These are phyloP conservation scores for Xylaria hypoxylon DNA, from an alignment of 2,329 filamentous ascomycete genomes.

Conservation along the genomic window DNA sequence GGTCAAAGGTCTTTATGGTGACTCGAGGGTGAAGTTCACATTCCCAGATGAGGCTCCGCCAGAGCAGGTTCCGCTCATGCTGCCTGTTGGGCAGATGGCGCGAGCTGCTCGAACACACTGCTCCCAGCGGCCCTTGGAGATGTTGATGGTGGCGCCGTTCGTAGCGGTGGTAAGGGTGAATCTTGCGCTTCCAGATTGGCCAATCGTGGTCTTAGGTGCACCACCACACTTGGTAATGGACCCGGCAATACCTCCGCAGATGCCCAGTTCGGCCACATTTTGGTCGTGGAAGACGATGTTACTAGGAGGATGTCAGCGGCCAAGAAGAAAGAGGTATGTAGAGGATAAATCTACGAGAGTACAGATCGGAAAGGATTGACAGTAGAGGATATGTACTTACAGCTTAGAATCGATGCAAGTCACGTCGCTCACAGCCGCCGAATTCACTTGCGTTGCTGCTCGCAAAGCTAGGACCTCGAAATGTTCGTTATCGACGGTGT, in stretches of 20 bases:
- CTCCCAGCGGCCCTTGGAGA: conserved; percentile 65
- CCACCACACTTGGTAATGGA: conserved; percentile 60
- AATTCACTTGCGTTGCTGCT: conserved; percentile 55
- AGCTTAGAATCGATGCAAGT: conserved; percentile 56
- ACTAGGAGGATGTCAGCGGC: conserved; percentile 43
- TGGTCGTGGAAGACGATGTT: conserved; percentile 63
- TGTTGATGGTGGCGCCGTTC: conserved; percentile 62
- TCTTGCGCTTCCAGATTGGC: conserved; percentile 59
- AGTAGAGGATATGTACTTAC: conserved; percentile 50
- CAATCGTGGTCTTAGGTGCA: conserved; percentile 57
- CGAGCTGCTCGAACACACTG: conserved; percentile 65
- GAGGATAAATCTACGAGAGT: neutral
- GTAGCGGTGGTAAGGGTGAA: conserved; percentile 60
- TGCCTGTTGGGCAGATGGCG: conserved; percentile 63
- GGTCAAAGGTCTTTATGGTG: conserved; percentile 40
- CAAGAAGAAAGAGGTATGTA: conserved; percentile 6
- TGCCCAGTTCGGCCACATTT: conserved; percentile 60
- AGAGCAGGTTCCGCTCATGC: conserved; percentile 59
- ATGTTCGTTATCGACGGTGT: conserved; percentile 57
- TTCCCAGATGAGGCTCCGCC: conserved; percentile 62
- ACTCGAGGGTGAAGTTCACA: conserved; percentile 57
- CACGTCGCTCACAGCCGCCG: conserved; percentile 55
- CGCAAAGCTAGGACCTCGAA: conserved; percentile 59
- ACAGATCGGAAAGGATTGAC: neutral
- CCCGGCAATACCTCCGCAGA: conserved; percentile 65